A percentile compares a stretch with the other conserved stretches of the same genome.
Evolutionary conservation across 177 flowering plant genomes (phyloP).

Genomic region (Vitis hybrid): DNA sequence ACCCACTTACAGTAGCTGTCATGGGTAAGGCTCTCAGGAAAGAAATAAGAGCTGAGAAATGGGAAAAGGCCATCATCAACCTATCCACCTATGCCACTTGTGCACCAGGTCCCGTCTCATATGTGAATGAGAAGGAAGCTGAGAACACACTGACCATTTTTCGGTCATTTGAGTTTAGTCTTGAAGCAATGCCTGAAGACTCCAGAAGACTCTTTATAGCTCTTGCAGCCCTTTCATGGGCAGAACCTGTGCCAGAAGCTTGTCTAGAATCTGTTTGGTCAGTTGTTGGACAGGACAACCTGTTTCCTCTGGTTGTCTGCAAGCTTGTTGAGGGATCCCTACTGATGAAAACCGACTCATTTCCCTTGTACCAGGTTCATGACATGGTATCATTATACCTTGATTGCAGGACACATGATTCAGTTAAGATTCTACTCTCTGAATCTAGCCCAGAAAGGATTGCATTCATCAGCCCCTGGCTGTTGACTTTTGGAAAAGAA

Average conservation of each 20-base stretch:
- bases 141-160: constrained; percentile 48
- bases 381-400: constrained; percentile 52
- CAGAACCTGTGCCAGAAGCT: constrained; percentile 50
- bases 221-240: constrained; percentile 48
- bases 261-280: constrained; percentile 50
- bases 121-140: constrained; percentile 48
- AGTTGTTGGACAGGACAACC: constrained; percentile 34
- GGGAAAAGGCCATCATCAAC: constrained; percentile 48
- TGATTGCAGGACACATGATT: constrained; percentile 32
- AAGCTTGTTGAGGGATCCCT: constrained; percentile 58
- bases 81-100: constrained; percentile 50
- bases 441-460: constrained; percentile 23
- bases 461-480: constrained; percentile 44
- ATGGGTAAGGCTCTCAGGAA: constrained; percentile 58
- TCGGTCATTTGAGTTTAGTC: constrained; percentile 55
- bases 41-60: constrained; percentile 44
- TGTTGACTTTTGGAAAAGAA: constrained; percentile 44
- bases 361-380: constrained; percentile 40
- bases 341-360: constrained; percentile 35
- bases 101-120: constrained; percentile 53
- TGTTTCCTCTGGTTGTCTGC: constrained; percentile 45
- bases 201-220: constrained; percentile 37
- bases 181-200: constrained; percentile 49
- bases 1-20: constrained; percentile 58
- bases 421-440: constrained; percentile 26